Evolutionary conservation across 2,329 filamentous ascomycete species (phyloP).

Genomic region (Beauveria varroae): DNA sequence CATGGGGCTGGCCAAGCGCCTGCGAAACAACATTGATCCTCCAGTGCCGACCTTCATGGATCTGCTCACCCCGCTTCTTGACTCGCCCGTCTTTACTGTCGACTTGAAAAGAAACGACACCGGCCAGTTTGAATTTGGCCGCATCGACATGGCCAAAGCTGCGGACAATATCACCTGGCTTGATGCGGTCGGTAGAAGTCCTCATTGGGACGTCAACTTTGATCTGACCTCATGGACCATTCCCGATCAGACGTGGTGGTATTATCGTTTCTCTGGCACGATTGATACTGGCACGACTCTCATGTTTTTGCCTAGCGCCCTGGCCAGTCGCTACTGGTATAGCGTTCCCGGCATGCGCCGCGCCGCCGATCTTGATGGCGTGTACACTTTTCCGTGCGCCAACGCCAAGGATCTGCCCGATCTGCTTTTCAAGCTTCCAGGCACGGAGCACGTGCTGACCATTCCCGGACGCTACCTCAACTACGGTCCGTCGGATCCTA

Average conservation of each 20-base stretch:
- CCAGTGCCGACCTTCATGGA: slow-evolving; percentile 37
- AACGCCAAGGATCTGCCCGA: slow-evolving; percentile 46
- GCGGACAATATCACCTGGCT: slow-evolving; percentile 37
- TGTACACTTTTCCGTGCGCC: slow-evolving; percentile 52
- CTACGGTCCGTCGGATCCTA: slow-evolving; percentile 42
- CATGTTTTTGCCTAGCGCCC: slow-evolving; percentile 48
- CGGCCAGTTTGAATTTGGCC: slow-evolving; percentile 45
- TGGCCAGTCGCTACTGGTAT: slow-evolving; percentile 54
- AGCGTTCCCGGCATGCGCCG: slow-evolving; percentile 45
- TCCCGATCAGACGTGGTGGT: slow-evolving; percentile 44
- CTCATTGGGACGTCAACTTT: slow-evolving; percentile 40
- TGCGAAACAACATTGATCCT: slow-evolving; percentile 36
- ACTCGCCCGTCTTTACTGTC: slow-evolving; percentile 38
- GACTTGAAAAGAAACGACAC: slow-evolving; percentile 41
- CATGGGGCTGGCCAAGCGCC: slow-evolving; percentile 42
- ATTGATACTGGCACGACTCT: slow-evolving; percentile 64
- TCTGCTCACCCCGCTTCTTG: slow-evolving; percentile 32
- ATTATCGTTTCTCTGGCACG: slow-evolving; percentile 44
- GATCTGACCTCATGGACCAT: slow-evolving; percentile 33
- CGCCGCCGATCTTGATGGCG: slow-evolving; percentile 33
- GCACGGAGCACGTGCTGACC: slow-evolving; percentile 40
- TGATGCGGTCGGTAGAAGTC: slow-evolving; percentile 22
- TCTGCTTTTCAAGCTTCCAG: slow-evolving; percentile 46
- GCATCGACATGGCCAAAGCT: slow-evolving; percentile 33
- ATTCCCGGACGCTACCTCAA: slow-evolving; percentile 49